These are phyloP conservation scores for Moesziomyces sp. DNA, from an alignment of 1,284 basidiomycete species.

Conservation along the genomic window DNA sequence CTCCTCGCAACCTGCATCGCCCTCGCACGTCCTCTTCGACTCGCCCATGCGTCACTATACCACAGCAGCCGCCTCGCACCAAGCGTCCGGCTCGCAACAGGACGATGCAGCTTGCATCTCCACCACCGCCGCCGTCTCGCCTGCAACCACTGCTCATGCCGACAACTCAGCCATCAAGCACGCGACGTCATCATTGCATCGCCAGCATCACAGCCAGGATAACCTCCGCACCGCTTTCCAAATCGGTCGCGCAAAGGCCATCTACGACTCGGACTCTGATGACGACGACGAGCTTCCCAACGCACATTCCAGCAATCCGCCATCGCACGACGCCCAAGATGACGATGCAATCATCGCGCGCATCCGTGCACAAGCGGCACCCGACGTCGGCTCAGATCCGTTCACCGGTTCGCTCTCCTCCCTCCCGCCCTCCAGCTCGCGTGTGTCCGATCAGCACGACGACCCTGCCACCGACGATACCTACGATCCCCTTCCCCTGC, in stretches of 20 bases:
- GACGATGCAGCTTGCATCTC: constrained; percentile 19
- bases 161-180: constrained; percentile 33
- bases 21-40: constrained; percentile 31
- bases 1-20: constrained; percentile 32
- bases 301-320: background rate
- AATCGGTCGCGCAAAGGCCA: constrained; percentile 29
- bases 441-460: constrained; percentile 12
- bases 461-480: constrained; percentile 6
- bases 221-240: constrained; percentile 16
- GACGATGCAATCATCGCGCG: constrained; percentile 31
- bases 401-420: constrained; percentile 40
- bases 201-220: constrained; percentile 21
- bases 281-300: constrained; percentile 13
- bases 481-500: constrained; percentile 13
- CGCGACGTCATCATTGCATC: constrained; percentile 13
- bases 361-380: constrained; percentile 22
- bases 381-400: constrained; percentile 28
- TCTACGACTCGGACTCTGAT: constrained; percentile 44
- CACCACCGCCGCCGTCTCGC: constrained; percentile 24
- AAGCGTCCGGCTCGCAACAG: background rate
- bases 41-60: constrained; percentile 37
- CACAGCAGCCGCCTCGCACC: constrained; percentile 4
- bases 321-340: constrained; percentile 1
- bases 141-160: constrained; percentile 24
- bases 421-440: constrained; percentile 24